These are phyloP conservation scores for Rubroshorea leprosula DNA, from an alignment of 345 rosid species.

Conservation along the genomic window DNA sequence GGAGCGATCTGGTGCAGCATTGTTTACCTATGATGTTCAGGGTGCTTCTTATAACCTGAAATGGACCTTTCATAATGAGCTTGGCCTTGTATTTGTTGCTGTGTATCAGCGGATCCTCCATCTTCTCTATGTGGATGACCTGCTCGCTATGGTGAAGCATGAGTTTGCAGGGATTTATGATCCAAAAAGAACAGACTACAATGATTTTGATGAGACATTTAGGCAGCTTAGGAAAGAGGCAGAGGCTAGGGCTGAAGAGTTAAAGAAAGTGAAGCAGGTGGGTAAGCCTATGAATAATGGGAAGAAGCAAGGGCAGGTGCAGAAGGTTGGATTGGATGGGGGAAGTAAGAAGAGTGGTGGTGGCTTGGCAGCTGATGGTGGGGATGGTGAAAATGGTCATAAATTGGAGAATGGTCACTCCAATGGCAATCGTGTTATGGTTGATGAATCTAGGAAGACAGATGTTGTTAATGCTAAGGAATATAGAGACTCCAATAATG, in stretches of 20 bases:
- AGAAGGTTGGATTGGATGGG: conserved; percentile 51
- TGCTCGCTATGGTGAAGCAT: conserved; percentile 68
- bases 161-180: conserved; percentile 77
- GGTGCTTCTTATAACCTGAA: conserved; percentile 89
- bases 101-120: conserved; percentile 94
- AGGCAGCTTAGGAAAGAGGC: conserved; percentile 95
- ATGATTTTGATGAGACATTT: conserved; percentile 73
- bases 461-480: conserved; percentile 70
- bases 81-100: conserved; percentile 92
- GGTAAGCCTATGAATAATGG: conserved; percentile 44
- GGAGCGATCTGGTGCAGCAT: conserved; percentile 87
- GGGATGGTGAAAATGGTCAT: conserved; percentile 39
- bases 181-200: conserved; percentile 52
- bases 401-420: conserved; percentile 65
- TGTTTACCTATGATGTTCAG: conserved; percentile 65
- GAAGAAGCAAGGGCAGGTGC: conserved; percentile 57
- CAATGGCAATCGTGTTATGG: conserved; percentile 36
- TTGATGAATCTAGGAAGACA: conserved; percentile 38
- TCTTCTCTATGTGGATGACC: conserved; percentile 83
- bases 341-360: conserved; percentile 47
- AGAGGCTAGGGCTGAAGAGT: conserved; percentile 79
- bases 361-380: conserved; percentile 41
- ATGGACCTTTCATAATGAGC: conserved; percentile 95
- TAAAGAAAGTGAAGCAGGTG: conserved; percentile 63
- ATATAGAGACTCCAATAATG: conserved; percentile 59